Evolutionary conservation across 352 stramenopile species (phyloP).

Genomic region (Phytophthora cactorum): DNA sequence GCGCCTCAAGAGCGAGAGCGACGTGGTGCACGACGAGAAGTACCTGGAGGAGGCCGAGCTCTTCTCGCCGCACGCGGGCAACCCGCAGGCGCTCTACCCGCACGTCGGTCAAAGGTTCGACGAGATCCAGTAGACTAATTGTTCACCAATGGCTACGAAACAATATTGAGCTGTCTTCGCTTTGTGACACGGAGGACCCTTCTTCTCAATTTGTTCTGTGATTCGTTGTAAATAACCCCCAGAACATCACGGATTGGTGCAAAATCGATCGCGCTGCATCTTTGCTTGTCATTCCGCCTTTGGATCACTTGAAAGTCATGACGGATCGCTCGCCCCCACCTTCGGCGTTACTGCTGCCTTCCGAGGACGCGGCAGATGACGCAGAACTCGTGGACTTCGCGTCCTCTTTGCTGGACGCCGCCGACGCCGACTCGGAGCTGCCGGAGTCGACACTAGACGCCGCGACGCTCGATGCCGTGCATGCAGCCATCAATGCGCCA

Average conservation of each 20-base stretch:
- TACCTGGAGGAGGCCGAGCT: constrained; percentile 63
- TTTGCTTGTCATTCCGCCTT: constrained; percentile 7
- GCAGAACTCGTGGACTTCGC: constrained; percentile 50
- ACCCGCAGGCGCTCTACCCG: constrained; percentile 45
- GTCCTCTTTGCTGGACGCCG: constrained; percentile 46
- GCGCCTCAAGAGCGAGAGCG: constrained; percentile 57
- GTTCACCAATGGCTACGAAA: no score
- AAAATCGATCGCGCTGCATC: neutral
- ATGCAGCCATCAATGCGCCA: constrained; percentile 39
- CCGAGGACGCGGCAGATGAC: constrained; percentile 31
- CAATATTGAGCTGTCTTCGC: neutral
- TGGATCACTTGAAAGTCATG: constrained; percentile 14
- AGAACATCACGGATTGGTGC: neutral
- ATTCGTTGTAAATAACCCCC: neutral
- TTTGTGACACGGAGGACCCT: constrained; percentile 1
- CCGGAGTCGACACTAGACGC: constrained; percentile 35
- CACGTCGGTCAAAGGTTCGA: constrained; percentile 29
- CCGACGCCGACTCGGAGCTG: constrained; percentile 32
- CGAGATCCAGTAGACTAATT: constrained; percentile 26
- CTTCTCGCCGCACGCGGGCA: constrained; percentile 65
- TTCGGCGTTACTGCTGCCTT: neutral
- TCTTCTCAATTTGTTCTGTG: neutral
- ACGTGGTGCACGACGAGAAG: constrained; percentile 40
- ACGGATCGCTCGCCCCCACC: constrained; percentile 27
- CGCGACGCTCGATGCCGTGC: constrained; percentile 47